phyloP scores from a whole-genome alignment of 768 basidiomycete species.

The Dacryopinax primogenitus region DNA sequence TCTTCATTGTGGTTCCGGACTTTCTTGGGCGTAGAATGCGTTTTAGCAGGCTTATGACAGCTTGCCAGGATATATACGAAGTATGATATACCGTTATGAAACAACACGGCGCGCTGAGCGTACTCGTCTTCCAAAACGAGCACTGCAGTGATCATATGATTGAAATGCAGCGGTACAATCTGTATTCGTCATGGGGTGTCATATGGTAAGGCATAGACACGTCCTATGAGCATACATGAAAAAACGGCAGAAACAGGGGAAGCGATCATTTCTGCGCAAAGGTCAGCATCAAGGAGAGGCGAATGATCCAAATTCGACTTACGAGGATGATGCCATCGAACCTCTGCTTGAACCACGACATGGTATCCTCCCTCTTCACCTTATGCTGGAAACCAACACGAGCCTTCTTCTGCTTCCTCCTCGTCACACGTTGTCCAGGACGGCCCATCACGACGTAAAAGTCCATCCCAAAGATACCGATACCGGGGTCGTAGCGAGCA shows the following conservation, averaged over 20 bases:
- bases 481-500: slow-evolving; percentile 93
- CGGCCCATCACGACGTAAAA: slow-evolving; percentile 97
- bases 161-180: background rate
- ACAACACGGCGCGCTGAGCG: too few species aligned
- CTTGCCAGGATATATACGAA: too few species aligned
- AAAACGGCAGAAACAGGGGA: background rate
- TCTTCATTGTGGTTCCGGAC: too few species aligned
- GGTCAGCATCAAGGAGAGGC: background rate
- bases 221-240: slow-evolving; percentile 8
- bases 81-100: too few species aligned
- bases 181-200: background rate
- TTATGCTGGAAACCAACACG: slow-evolving; percentile 78
- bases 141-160: too few species aligned
- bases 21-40: background rate
- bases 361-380: slow-evolving; percentile 90
- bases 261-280: background rate
- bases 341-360: slow-evolving; percentile 98
- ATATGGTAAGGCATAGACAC: slow-evolving; percentile 4
- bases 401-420: slow-evolving; percentile 78
- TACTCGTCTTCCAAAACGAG: too few species aligned
- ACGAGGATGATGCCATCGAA: slow-evolving; percentile 97
- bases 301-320: slow-evolving; percentile 22
- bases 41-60: too few species aligned
- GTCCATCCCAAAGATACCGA: slow-evolving; percentile 99
- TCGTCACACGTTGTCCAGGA: slow-evolving; percentile 81